A percentile compares a stretch with the other conserved stretches of the same genome.
phyloP scores from a whole-genome alignment of 768 basidiomycete genomes.

The Cystofilobasidium ferigula region DNA sequence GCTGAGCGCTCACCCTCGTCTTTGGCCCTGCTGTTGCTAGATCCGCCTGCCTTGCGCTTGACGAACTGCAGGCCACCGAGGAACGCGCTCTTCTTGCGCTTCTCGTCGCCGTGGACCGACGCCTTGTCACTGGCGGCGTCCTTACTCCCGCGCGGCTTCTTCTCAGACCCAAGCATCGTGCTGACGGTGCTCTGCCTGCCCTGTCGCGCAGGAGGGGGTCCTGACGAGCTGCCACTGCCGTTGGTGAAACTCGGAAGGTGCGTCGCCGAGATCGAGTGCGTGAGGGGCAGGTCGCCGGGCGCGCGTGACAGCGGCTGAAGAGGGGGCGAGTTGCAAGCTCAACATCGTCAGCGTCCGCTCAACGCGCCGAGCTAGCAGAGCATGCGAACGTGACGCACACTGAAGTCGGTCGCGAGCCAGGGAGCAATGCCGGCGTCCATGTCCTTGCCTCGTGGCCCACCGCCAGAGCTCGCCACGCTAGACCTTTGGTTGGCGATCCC shows the following conservation, averaged over 20 bases:
- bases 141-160: neutral
- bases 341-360: too few species aligned
- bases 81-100: slow-evolving; percentile 18
- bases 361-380: too few species aligned
- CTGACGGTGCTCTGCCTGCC: neutral
- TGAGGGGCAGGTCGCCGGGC: neutral
- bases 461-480: neutral
- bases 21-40: neutral
- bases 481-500: neutral
- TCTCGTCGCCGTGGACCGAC: neutral
- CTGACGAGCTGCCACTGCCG: neutral
- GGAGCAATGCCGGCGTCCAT: slow-evolving; percentile 23
- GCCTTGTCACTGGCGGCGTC: neutral
- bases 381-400: too few species aligned
- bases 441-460: slow-evolving; percentile 12
- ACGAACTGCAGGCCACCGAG: slow-evolving; percentile 13
- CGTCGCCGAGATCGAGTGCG: slow-evolving; percentile 11
- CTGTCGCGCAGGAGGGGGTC: neutral
- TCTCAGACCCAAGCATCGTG: neutral
- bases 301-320: neutral
- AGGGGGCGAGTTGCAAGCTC: too few species aligned
- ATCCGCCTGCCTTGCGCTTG: slow-evolving; percentile 15
- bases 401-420: slow-evolving; percentile 17
- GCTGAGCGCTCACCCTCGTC: slow-evolving; percentile 12
- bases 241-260: slow-evolving; percentile 2